Percentiles rank a stretch among this genome's conserved stretches.
phyloP scores from a whole-genome alignment of 352 stramenopile species.

The Thalassiosira livingstoniorum region DNA sequence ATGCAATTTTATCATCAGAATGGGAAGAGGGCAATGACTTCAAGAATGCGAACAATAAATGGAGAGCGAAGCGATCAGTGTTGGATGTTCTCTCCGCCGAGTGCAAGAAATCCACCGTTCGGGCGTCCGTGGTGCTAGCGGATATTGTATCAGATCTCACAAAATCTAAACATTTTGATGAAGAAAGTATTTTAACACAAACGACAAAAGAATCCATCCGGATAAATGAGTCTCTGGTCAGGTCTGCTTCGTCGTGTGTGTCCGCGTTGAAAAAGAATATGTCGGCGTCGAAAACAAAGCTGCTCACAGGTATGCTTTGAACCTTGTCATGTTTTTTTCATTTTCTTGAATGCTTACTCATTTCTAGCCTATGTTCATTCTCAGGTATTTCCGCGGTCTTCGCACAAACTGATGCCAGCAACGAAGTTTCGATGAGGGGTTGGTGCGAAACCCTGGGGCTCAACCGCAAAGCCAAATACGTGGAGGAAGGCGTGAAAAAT shows the following conservation, averaged over 20 bases:
- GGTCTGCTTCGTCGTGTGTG: background rate
- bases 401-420: background rate
- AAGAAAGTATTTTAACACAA: background rate
- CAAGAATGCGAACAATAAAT: no score
- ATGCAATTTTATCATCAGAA: background rate
- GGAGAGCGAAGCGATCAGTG: background rate
- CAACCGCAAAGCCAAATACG: constrained; percentile 17
- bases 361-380: no score
- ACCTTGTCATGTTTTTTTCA: no score
- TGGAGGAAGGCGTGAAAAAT: background rate
- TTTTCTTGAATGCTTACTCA: no score
- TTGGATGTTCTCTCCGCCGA: background rate
- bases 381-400: background rate
- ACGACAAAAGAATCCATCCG: background rate
- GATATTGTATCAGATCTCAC: background rate
- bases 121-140: background rate
- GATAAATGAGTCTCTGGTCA: background rate
- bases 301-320: no score
- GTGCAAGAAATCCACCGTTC: background rate
- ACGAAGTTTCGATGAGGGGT: background rate
- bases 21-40: background rate
- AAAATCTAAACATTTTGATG: background rate
- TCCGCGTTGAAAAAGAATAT: background rate
- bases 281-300: background rate
- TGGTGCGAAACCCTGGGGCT: background rate